Percentiles rank a stretch among this genome's conserved stretches.
phyloP scores from a whole-genome alignment of 176 grass and related monocot genomes.

The Dactylis glomerata region DNA sequence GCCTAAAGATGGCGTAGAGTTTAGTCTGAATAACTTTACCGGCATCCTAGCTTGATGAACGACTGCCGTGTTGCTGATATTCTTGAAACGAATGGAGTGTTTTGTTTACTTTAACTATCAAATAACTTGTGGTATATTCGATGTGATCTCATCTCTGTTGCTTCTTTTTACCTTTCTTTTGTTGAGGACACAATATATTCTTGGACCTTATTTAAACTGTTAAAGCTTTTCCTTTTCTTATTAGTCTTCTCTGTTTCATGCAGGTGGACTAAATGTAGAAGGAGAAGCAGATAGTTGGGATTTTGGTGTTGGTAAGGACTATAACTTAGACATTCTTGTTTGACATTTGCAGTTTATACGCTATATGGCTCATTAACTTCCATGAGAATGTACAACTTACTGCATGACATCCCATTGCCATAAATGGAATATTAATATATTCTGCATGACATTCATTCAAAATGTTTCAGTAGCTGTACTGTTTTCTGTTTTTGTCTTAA shows the following conservation, averaged over 20 bases:
- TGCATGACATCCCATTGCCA: neutral
- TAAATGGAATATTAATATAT: neutral
- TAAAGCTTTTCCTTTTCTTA: conserved; percentile 13
- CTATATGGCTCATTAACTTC: neutral
- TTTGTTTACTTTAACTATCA: conserved; percentile 3
- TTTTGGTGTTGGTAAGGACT: conserved; percentile 82
- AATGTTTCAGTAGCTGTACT: neutral
- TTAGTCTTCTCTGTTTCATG: conserved; percentile 27
- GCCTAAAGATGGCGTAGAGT: neutral
- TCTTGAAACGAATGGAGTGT: neutral
- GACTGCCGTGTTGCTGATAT: neutral
- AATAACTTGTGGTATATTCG: neutral
- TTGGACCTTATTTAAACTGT: neutral
- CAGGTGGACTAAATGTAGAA: conserved; percentile 88
- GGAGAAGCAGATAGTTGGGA: conserved; percentile 92
- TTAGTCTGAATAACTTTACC: neutral
- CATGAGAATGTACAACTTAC: neutral
- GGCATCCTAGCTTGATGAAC: neutral
- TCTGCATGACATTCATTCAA: neutral
- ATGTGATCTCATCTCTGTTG: neutral
- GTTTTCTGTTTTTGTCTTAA: neutral
- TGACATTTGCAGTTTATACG: neutral
- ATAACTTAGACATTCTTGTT: neutral
- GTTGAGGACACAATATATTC: neutral
- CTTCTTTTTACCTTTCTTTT: neutral